Percentiles rank a stretch among this genome's conserved stretches.
phyloP scores from a whole-genome alignment of 2,329 filamentous ascomycete species.

The Colletotrichum tofieldiae region DNA sequence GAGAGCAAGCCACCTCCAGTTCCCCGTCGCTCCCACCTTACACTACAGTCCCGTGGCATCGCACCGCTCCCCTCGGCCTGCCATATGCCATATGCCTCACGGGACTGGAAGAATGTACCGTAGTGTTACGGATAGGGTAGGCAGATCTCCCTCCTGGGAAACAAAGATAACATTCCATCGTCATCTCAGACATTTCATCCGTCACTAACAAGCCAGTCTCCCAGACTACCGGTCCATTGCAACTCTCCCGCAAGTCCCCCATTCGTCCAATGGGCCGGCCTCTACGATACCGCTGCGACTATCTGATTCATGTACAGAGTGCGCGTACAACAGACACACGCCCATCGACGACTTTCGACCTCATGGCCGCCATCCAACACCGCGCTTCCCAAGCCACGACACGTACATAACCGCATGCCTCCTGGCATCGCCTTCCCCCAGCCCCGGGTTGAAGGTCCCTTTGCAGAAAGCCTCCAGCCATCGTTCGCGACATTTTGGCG shows the following conservation, averaged over 20 bases:
- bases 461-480: constrained; percentile 6
- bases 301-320: neutral
- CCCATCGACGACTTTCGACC: too few species aligned
- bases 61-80: neutral
- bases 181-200: constrained; percentile 17
- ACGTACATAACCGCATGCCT: neutral
- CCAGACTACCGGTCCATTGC: neutral
- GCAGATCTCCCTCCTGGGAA: neutral
- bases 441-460: neutral
- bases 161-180: constrained; percentile 3
- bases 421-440: neutral
- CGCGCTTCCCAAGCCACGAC: neutral
- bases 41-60: neutral
- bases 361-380: neutral
- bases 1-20: constrained; percentile 32
- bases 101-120: neutral
- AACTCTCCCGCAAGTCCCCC: neutral
- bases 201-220: neutral
- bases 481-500: constrained; percentile 27
- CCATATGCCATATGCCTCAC: neutral
- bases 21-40: constrained; percentile 22
- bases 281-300: neutral
- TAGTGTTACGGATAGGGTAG: neutral
- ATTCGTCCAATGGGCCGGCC: neutral
- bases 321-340: neutral